Conservation (phyloP, 306 rosid genomes). For the Phaseolus lunatus region DNA sequence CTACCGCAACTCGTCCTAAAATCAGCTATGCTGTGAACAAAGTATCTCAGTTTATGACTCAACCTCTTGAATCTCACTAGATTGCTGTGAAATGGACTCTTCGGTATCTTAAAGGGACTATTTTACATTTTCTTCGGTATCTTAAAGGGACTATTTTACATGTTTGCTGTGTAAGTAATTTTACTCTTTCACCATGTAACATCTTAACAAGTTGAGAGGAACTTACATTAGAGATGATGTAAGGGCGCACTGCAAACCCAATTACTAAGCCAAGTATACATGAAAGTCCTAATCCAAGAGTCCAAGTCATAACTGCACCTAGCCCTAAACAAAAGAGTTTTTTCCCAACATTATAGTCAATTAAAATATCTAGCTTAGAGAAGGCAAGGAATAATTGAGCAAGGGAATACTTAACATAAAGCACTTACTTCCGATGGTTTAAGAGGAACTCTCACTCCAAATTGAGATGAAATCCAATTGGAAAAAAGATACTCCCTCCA, state of each 20-base stretch:
- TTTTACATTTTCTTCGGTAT: not conserved
- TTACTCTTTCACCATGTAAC: not conserved
- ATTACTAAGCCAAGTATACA: slow-evolving; percentile 51
- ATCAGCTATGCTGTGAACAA: not conserved
- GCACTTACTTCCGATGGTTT: not conserved
- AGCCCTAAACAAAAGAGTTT: slow-evolving; percentile 49
- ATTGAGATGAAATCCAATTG: slow-evolving; percentile 11
- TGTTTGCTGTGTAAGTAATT: slow-evolving; percentile 40
- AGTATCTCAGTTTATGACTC: not conserved
- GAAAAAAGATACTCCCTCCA: not conserved
- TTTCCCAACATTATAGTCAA: slow-evolving; percentile 10
- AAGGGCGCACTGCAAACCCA: slow-evolving; percentile 56
- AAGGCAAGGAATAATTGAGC: not conserved
- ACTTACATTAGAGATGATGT: slow-evolving; percentile 60
- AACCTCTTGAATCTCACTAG: not conserved
- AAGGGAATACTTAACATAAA: not conserved
- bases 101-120: not conserved
- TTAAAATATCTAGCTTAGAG: slow-evolving; percentile 1
- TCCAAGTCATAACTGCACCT: slow-evolving; percentile 57
- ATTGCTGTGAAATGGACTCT: not conserved
- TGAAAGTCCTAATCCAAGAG: slow-evolving; percentile 58
- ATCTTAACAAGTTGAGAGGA: slow-evolving; percentile 17
- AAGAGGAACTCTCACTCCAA: not conserved
- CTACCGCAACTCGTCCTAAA: not conserved
- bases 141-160: too few species aligned